Base-by-base conservation (phyloP, 371 early-diverging fungal genomes). In the Syncephalis plumigaleata region DNA sequence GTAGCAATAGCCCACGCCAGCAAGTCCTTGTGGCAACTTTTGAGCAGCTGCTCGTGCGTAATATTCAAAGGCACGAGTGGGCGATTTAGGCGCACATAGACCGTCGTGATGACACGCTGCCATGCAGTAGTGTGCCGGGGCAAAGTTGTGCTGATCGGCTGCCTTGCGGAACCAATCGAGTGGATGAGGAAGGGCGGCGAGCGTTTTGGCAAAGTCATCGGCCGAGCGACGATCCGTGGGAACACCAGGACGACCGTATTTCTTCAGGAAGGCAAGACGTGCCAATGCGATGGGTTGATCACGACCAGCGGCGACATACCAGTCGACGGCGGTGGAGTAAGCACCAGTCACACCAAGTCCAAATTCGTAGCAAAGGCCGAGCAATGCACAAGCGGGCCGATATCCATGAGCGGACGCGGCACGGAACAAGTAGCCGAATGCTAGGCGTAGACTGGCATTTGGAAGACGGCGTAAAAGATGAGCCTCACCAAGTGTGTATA, bases 1-100 rank as follows among this genome's bases (percentile, higher is more conserved):
- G 46, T 75, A 85, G 56, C 89, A 88, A 49, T 74, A 81, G 2
- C 83, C 89, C n/a, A 86, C 58, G 17, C 76, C 75, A 16, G 77
- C 77, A 47, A 74, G 67, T 2, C 77, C 84, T 11, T 76, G 67
- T 13, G 77, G 64, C 39, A 76, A 68, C 9, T 72, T 75, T 42
- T 70, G 67, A 9, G 65, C 70, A 42, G 54, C 61, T 47, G 57
- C 45, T 11, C 37, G 50, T 44, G 26, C 42, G 39, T 54, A 49
- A 44, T 42, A 52, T 20, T 2, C n/a, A 15, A 57, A 51, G 9
- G 54, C 58, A 39, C 48, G 36, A 9, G 20, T 31, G 3, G 24
- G 21, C 31, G 49, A 46, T 27, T 49, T 44, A n/a, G 43, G 26
- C 4, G 43, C 37, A 1, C 50, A 46, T 15, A 42, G 9, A 20